phyloP scores from a whole-genome alignment of 2,329 filamentous ascomycete genomes.

The Colletotrichum eremochloae region DNA sequence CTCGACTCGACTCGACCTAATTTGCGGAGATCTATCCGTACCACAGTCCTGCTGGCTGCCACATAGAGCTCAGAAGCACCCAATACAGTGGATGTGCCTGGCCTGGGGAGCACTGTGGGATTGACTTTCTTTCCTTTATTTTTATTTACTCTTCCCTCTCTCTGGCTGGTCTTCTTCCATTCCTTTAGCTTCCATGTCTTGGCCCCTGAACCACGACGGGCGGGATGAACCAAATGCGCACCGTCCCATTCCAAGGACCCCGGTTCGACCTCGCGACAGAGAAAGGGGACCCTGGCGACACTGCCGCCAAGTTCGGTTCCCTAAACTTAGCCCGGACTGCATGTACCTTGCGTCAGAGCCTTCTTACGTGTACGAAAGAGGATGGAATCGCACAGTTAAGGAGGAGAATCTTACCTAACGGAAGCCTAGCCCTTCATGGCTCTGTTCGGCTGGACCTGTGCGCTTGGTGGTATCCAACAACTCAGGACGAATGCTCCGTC shows the following conservation, averaged over 20 bases:
- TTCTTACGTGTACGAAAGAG: background rate
- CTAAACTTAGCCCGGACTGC: slow-evolving; percentile 23
- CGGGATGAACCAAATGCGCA: slow-evolving; percentile 35
- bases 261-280: slow-evolving; percentile 6
- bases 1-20: background rate
- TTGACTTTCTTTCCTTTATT: background rate
- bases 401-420: background rate
- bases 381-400: slow-evolving; percentile 6
- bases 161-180: background rate
- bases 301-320: slow-evolving; percentile 14
- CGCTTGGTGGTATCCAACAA: background rate
- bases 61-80: background rate
- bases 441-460: background rate
- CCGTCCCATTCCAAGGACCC: slow-evolving; percentile 19
- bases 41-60: background rate
- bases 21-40: background rate
- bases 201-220: slow-evolving; percentile 35
- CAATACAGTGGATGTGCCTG: slow-evolving; percentile 7
- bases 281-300: slow-evolving; percentile 35
- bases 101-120: background rate
- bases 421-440: background rate
- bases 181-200: slow-evolving; percentile 18
- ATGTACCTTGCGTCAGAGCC: slow-evolving; percentile 28
- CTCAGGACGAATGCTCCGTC: background rate
- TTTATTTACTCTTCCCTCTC: slow-evolving; percentile 3